Evolutionary conservation across 2,329 filamentous ascomycete species (phyloP).

Genomic region (Botrytis porri): DNA sequence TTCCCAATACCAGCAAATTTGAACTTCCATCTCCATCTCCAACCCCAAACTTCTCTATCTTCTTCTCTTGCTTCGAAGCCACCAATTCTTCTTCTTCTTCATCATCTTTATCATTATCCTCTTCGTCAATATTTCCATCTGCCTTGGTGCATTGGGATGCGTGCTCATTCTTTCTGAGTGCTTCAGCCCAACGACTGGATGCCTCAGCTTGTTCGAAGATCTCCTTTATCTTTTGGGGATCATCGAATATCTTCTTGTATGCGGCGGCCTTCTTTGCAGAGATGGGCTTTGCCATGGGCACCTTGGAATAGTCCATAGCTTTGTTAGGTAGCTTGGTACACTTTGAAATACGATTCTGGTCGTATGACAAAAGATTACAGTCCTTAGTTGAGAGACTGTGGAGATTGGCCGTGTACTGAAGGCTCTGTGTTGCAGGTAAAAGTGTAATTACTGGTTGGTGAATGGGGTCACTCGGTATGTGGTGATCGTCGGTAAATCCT

Average conservation of each 20-base stretch:
- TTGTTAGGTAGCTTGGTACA: background rate
- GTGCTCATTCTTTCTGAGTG: background rate
- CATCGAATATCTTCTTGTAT: background rate
- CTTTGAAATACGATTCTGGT: too few species aligned
- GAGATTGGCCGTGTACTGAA: too few species aligned
- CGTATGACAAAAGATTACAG: too few species aligned
- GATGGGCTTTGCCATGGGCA: background rate
- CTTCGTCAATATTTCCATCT: background rate
- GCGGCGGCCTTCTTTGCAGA: background rate
- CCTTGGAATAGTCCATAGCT: background rate
- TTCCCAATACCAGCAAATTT: background rate
- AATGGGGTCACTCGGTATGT: background rate
- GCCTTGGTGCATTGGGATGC: background rate
- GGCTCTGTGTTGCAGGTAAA: too few species aligned
- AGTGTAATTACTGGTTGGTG: background rate
- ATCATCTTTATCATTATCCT: too few species aligned
- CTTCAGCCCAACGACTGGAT: background rate
- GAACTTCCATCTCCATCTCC: too few species aligned
- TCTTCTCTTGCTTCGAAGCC: background rate
- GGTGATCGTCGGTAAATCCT: background rate
- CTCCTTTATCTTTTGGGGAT: background rate
- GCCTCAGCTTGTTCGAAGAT: background rate
- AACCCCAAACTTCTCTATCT: background rate
- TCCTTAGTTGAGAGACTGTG: too few species aligned
- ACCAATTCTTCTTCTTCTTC: background rate